These are phyloP conservation scores for Paramecium pentaurelia DNA, from an alignment of 73 alveolate genomes.

Conservation along the genomic window DNA sequence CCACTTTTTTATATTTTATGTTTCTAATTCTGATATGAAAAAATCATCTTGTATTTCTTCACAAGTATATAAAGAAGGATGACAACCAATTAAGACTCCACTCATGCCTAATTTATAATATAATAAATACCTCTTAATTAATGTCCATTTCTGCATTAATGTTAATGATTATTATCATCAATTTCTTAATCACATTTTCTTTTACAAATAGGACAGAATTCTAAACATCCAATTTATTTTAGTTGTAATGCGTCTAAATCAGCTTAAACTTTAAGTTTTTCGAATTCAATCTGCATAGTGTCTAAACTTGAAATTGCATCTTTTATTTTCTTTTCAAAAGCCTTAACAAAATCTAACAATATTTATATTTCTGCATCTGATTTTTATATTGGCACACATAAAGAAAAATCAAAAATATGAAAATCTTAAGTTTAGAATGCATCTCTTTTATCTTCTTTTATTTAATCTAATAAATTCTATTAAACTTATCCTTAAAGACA, in stretches of 20 bases:
- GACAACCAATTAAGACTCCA: not conserved
- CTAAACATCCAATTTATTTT: not conserved
- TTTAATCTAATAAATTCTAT: not conserved
- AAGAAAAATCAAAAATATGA: not conserved
- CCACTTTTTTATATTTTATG: not conserved
- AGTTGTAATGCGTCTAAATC: not conserved
- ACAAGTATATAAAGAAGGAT: not conserved
- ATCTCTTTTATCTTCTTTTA: not conserved
- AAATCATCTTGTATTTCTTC: not conserved
- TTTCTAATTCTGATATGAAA: not conserved
- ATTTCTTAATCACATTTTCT: not conserved
- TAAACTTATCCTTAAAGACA: not conserved
- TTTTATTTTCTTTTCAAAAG: not conserved
- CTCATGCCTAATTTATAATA: not conserved
- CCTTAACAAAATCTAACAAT: not conserved
- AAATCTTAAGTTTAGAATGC: not conserved
- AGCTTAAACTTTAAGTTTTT: not conserved
- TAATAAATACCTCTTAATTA: not conserved
- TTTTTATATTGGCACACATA: not conserved
- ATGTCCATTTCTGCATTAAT: not conserved
- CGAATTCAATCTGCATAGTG: not conserved
- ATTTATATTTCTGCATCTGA: not conserved
- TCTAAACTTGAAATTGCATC: not conserved
- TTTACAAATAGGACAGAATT: not conserved
- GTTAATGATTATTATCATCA: not conserved